phyloP scores from a whole-genome alignment of 2,329 filamentous ascomycete species.

The Hawksworthiomyces lignivorus region DNA sequence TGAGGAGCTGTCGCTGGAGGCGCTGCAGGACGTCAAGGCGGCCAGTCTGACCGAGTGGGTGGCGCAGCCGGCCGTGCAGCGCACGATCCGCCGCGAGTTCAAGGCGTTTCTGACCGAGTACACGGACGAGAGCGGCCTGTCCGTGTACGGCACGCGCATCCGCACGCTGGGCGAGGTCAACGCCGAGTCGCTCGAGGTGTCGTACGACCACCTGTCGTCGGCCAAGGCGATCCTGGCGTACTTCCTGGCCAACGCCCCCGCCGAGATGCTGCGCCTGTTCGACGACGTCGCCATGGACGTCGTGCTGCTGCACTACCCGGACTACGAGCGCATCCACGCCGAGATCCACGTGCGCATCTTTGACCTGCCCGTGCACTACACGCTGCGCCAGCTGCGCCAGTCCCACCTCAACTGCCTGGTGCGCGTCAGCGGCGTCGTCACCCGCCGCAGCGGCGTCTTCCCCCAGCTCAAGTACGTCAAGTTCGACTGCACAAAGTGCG shows the following conservation, averaged over 20 bases:
- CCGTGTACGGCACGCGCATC: slow-evolving; percentile 91
- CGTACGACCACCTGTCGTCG: slow-evolving; percentile 82
- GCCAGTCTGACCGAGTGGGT: slow-evolving; percentile 94
- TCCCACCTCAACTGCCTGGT: slow-evolving; percentile 94
- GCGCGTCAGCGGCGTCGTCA: slow-evolving; percentile 90
- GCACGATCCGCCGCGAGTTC: slow-evolving; percentile 93
- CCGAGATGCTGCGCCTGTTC: slow-evolving; percentile 93
- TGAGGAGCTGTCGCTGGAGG: slow-evolving; percentile 87
- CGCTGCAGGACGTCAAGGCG: slow-evolving; percentile 86
- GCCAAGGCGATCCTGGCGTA: slow-evolving; percentile 92
- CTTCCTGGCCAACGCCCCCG: slow-evolving; percentile 89
- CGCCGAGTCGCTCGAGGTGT: slow-evolving; percentile 91
- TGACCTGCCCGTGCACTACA: slow-evolving; percentile 90
- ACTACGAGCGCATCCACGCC: slow-evolving; percentile 94
- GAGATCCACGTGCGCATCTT: slow-evolving; percentile 97
- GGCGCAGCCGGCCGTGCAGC: slow-evolving; percentile 77
- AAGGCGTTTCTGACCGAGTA: slow-evolving; percentile 96
- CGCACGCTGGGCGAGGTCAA: slow-evolving; percentile 95
- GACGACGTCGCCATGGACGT: slow-evolving; percentile 96
- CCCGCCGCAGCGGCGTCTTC: slow-evolving; percentile 88
- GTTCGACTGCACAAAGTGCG: slow-evolving; percentile 93
- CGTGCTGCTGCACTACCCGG: slow-evolving; percentile 89
- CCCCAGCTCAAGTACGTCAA: slow-evolving; percentile 98
- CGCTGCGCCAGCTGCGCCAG: slow-evolving; percentile 87
- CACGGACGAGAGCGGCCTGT: slow-evolving; percentile 79